Evolutionary conservation across 208 protist genomes (phyloP).

Genomic region (Leishmania braziliensis): DNA sequence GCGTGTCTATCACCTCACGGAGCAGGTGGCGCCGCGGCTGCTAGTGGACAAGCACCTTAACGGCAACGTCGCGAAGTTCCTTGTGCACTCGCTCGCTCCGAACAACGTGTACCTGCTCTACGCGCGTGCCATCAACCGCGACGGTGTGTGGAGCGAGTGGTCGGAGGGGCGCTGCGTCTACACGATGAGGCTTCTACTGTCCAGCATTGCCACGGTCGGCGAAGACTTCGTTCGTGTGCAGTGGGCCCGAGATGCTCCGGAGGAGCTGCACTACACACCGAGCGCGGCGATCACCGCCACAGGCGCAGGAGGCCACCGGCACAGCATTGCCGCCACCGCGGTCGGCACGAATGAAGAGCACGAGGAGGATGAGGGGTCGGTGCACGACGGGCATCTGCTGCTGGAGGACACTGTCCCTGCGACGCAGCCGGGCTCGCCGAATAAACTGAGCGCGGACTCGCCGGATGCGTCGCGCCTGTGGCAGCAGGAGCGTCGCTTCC

Average conservation of each 20-base stretch:
- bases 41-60: constrained; percentile 68
- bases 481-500: constrained; percentile 36
- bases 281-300: background rate
- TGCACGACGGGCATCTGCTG: background rate
- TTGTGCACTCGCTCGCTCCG: constrained; percentile 51
- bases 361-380: constrained; percentile 1
- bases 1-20: constrained; percentile 33
- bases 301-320: background rate
- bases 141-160: constrained; percentile 88
- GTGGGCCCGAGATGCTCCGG: constrained; percentile 74
- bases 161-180: constrained; percentile 78
- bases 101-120: constrained; percentile 77
- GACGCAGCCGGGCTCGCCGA: constrained; percentile 1
- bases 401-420: background rate
- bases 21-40: constrained; percentile 25
- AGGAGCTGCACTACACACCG: constrained; percentile 50
- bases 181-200: constrained; percentile 83
- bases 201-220: constrained; percentile 67
- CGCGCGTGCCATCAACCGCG: constrained; percentile 57
- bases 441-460: constrained; percentile 12
- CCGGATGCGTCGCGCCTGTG: constrained; percentile 13
- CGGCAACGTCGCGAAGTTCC: constrained; percentile 41
- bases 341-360: background rate
- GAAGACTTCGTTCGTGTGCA: constrained; percentile 85
- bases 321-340: background rate